Conservation (phyloP, 331 rosid genomes). For the Malus hybrid region DNA sequence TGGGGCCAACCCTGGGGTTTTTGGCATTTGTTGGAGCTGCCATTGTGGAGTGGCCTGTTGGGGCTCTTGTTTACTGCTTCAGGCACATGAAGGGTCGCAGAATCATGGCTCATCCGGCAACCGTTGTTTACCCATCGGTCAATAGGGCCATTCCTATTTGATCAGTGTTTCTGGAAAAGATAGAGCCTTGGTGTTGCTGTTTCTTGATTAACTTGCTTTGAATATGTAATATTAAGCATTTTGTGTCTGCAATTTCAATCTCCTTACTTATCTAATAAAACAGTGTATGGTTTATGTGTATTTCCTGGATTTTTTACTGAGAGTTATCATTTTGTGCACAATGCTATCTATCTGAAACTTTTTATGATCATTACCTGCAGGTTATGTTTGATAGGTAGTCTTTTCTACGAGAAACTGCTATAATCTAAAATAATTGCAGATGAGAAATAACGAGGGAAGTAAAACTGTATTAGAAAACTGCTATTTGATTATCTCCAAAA, state of each 20-base stretch:
- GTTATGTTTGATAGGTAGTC: too few species aligned
- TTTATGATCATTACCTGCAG: too few species aligned
- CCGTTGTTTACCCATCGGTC: conserved; percentile 55
- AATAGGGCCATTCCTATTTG: conserved; percentile 47
- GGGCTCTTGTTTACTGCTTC: conserved; percentile 55
- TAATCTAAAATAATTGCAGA: too few species aligned
- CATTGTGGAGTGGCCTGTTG: conserved; percentile 77
- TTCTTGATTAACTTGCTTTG: not conserved
- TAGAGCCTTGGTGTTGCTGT: not conserved
- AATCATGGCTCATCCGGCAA: conserved; percentile 75
- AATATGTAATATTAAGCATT: not conserved
- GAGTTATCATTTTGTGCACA: not conserved
- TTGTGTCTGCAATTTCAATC: not conserved
- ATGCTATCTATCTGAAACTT: not conserved
- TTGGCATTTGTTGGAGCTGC: conserved; percentile 55
- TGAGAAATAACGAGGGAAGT: too few species aligned
- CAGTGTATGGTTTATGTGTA: not conserved
- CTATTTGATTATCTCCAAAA: too few species aligned
- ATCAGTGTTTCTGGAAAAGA: not conserved
- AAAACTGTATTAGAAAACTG: too few species aligned
- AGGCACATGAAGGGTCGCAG: conserved; percentile 67
- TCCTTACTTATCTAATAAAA: not conserved
- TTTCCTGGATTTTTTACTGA: not conserved
- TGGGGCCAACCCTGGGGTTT: conserved; percentile 68
- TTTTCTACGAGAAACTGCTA: too few species aligned